phyloP scores from a whole-genome alignment of 352 stramenopile species.

The Phytophthora chlamydospora region DNA sequence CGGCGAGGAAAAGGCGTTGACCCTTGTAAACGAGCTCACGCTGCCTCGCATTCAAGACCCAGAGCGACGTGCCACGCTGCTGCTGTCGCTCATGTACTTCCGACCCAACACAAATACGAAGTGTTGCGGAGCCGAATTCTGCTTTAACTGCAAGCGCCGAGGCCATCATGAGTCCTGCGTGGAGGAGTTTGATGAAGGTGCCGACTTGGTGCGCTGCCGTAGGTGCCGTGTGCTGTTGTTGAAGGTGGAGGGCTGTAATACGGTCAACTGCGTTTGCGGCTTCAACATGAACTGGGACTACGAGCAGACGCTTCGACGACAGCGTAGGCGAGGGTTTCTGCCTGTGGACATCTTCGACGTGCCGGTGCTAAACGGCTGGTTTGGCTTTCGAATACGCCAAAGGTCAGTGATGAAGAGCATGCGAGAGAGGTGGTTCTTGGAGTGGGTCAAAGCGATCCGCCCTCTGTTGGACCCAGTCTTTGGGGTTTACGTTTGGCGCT shows the following conservation, averaged over 20 bases:
- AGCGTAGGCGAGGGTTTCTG: slow-evolving; percentile 26
- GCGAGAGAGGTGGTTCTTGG: slow-evolving; percentile 11
- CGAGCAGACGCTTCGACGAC: slow-evolving; percentile 23
- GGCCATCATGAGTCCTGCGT: slow-evolving; percentile 38
- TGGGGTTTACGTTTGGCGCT: slow-evolving; percentile 17
- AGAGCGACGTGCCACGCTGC: slow-evolving; percentile 46
- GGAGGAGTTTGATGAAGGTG: slow-evolving; percentile 29
- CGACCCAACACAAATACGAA: slow-evolving; percentile 35
- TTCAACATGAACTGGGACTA: slow-evolving; percentile 45
- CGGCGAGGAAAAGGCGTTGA: slow-evolving; percentile 15
- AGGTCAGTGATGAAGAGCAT: slow-evolving; percentile 6
- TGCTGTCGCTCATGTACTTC: slow-evolving; percentile 44
- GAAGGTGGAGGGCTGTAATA: slow-evolving; percentile 60
- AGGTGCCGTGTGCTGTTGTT: slow-evolving; percentile 48
- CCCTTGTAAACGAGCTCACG: slow-evolving; percentile 18
- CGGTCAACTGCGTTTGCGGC: slow-evolving; percentile 55
- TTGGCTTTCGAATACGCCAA: background rate
- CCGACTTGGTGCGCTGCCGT: slow-evolving; percentile 49
- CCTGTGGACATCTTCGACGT: slow-evolving; percentile 43
- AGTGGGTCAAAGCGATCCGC: background rate
- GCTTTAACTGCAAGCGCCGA: slow-evolving; percentile 59
- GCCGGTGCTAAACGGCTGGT: slow-evolving; percentile 15
- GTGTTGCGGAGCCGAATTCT: slow-evolving; percentile 49
- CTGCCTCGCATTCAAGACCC: slow-evolving; percentile 38
- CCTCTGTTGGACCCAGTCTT: slow-evolving; percentile 6